Conservation (phyloP, 2,329 filamentous ascomycete species). For the Talaromyces verruculosus region DNA sequence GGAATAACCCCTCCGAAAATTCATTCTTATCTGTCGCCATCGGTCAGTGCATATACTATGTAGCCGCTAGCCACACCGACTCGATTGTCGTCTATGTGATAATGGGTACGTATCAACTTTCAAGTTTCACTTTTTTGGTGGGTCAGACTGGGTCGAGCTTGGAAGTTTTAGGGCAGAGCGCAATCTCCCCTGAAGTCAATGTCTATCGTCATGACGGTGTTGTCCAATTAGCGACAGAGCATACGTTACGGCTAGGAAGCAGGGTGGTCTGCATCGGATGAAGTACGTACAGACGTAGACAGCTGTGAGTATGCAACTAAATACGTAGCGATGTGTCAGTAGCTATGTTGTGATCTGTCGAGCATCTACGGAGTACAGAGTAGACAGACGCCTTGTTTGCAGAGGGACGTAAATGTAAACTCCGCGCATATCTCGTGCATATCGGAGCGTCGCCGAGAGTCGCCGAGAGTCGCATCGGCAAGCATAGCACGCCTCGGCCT, state of each 20-base stretch:
- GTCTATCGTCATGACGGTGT: neutral
- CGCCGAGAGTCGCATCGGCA: neutral
- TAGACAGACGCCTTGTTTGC: too few species aligned
- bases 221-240: neutral
- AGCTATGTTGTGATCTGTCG: neutral
- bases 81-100: neutral
- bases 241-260: neutral
- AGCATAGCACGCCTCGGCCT: neutral
- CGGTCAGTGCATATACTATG: neutral
- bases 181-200: neutral
- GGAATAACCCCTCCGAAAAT: neutral
- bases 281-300: too few species aligned
- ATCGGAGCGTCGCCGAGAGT: neutral
- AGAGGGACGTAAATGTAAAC: neutral
- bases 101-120: neutral
- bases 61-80: neutral
- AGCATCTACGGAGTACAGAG: neutral
- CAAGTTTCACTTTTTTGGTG: neutral
- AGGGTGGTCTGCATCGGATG: neutral
- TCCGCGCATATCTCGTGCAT: neutral
- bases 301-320: neutral
- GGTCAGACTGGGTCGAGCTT: neutral
- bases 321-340: neutral
- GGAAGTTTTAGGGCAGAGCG: neutral
- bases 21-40: neutral